Evolutionary conservation across 441 rosid species (phyloP).

Genomic region (Capsella rubella): DNA sequence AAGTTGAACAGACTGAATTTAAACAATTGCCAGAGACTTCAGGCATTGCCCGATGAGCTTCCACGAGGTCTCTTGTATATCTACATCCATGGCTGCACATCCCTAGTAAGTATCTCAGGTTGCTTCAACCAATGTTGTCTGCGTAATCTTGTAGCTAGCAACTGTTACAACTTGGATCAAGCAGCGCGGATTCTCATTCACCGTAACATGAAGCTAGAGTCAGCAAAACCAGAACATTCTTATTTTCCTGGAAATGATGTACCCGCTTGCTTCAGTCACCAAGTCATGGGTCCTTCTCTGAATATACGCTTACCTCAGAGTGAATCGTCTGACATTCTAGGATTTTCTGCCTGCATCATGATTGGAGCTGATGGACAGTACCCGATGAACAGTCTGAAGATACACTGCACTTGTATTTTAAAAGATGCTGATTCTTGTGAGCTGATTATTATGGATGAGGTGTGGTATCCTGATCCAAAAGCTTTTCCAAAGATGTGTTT

Average conservation of each 20-base stretch:
- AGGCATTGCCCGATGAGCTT: constrained; percentile 55
- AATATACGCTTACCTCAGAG: constrained; percentile 37
- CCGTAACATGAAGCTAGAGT: constrained; percentile 32
- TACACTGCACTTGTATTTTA: constrained; percentile 30
- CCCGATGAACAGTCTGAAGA: constrained; percentile 37
- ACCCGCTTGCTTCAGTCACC: constrained; percentile 36
- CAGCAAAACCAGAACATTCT: constrained; percentile 37
- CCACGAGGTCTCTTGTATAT: constrained; percentile 41
- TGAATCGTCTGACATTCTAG: constrained; percentile 28
- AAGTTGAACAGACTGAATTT: constrained; percentile 44
- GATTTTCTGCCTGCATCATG: constrained; percentile 40
- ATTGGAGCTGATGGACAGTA: constrained; percentile 34
- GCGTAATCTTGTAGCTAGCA: constrained; percentile 41
- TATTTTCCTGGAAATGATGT: constrained; percentile 44
- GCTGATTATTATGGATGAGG: constrained; percentile 36
- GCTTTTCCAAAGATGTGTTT: constrained; percentile 32
- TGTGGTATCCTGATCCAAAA: constrained; percentile 44
- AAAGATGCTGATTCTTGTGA: constrained; percentile 21
- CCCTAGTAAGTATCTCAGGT: constrained; percentile 45
- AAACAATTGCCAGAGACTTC: constrained; percentile 48
- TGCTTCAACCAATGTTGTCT: constrained; percentile 33
- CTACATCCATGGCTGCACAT: constrained; percentile 48
- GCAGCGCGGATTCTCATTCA: constrained; percentile 35
- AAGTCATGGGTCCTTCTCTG: constrained; percentile 33
- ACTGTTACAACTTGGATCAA: constrained; percentile 43